Evolutionary conservation across 192 early-diverging fungal species (phyloP), one percentile per base, ranked within the genome.

Genomic region (Coemansia erecta): DNA sequence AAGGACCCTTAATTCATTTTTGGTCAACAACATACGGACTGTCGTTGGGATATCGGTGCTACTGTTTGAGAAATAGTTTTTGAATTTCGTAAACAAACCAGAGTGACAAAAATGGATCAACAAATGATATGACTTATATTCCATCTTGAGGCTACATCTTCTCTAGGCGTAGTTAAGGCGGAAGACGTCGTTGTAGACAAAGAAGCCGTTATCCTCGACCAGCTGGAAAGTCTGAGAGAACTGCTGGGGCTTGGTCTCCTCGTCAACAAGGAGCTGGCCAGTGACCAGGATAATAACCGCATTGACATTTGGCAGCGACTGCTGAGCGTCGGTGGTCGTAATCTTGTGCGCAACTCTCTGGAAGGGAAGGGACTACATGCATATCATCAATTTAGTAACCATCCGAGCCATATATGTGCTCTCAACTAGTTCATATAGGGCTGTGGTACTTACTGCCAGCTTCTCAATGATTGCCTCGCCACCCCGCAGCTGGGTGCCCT

Each of bases 221-320:
- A 98, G 81, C 60, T 89, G 83, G 85, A 98, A 98, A 15, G 86
- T 87, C 78, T 98, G 93, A 28, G 85, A 74, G 77, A 92, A 98
- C 55, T 85, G 70, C 77, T 89, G 86, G 33, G 93, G 85, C 68
- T 89, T 88, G 15, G 67, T 51, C 77, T 94, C 94, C 17, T 87
- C 89, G 61, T 93, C 95, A 28, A 91, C 89, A 73, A 91, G 69
- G 18, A 98, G 82, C 71, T 90, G 89, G 54, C 95, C 95, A 33
- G 93, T 94, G 15, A 98, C 94, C 22, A 68, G 60, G 40, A 98
- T 89, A 31, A 98, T 31, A 33, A 93, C 79, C 22, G 87, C 64
- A n/a, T 78, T 81, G 58, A 56, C 57, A 19, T 70, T 65, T 41
- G 88, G 87, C 47, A 77, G 69, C 47, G 84, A 77, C 18, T 90